Base-by-base conservation (phyloP, 805 yeast species). In the Wickerhamomyces bisporus region DNA sequence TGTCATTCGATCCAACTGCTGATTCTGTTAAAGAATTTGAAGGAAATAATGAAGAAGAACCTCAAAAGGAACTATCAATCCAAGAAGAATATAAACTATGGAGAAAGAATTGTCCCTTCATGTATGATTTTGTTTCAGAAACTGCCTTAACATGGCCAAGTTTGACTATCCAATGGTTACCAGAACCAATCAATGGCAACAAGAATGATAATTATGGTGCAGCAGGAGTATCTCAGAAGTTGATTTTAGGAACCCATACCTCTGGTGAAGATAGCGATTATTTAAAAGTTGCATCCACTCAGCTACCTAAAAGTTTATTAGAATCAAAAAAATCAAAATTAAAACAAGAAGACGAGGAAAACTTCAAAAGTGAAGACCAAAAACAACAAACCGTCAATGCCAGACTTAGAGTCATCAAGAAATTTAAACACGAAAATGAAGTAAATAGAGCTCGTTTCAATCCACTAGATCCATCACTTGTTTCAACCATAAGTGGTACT, bases 71-170 rank as follows among this genome's bases (percentile, higher is more conserved):
- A 24, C 47, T 62, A 5, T 45, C 70, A 1, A 46, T 64, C 12
- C 66, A 67, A 14, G 70, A 68, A 47, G 94, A 85, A 55, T 84
- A 85, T 54, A 78, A 81, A 42, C 58, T 84, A 44, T 85, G 95
- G 95, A 71, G 86, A 42, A 77, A 83, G 52, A 85, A 83, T 52
- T 84, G 89, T 47, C 81, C 85, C 11, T 77, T 71, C 49, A 83
- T 85, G 93, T 85, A 85, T 48, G 88, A 84, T 50, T 84, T 81
- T 55, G 86, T 85, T 24, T 77, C 83, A 34, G 93, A 85, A 53
- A 81, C 91, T 0, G 86, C 83, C 3, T 62, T 85, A 32, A 75
- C 80, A 11, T 85, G 94, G 94, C 94, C 95, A 2, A 79, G 89
- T 3, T 65, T 85, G 35, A 80, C 91, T 1, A 71, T 82, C 5